phyloP scores from a whole-genome alignment of 2,329 filamentous ascomycete genomes.

The Fusarium continuum region DNA sequence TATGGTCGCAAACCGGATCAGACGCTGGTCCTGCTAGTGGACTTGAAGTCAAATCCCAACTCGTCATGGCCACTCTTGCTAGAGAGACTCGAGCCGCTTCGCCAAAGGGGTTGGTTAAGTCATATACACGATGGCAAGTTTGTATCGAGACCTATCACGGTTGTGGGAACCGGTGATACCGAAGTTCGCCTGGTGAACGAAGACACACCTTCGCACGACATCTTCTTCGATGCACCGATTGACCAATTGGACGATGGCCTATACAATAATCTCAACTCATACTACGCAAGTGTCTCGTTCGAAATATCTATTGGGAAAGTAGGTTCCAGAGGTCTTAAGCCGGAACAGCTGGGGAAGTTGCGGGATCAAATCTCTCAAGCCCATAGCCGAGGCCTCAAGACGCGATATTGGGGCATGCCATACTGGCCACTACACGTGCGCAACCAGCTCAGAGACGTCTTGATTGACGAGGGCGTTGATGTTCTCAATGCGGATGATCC shows the following conservation, averaged over 20 bases:
- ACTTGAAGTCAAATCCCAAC: constrained; percentile 66
- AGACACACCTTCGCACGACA: constrained; percentile 55
- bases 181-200: constrained; percentile 27
- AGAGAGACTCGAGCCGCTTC: constrained; percentile 62
- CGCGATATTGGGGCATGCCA: constrained; percentile 69
- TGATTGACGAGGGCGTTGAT: constrained; percentile 67
- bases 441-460: constrained; percentile 64
- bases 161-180: constrained; percentile 70
- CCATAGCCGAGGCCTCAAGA: constrained; percentile 63
- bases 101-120: constrained; percentile 66
- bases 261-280: constrained; percentile 67
- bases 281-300: constrained; percentile 72
- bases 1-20: constrained; percentile 63
- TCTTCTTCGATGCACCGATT: constrained; percentile 74
- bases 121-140: constrained; percentile 61
- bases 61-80: constrained; percentile 43
- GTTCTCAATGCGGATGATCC: constrained; percentile 71
- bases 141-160: constrained; percentile 67
- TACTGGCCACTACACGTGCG: constrained; percentile 63
- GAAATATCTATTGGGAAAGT: constrained; percentile 61
- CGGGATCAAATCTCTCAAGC: constrained; percentile 58
- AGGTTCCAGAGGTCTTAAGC: constrained; percentile 55
- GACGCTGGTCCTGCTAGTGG: constrained; percentile 70
- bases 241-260: constrained; percentile 47
- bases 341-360: constrained; percentile 54